A percentile compares a stretch with the other conserved stretches of the same genome.
These are phyloP conservation scores for Cystofilobasidium bisporidii DNA, from an alignment of 768 basidiomycete species.

Conservation along the genomic window DNA sequence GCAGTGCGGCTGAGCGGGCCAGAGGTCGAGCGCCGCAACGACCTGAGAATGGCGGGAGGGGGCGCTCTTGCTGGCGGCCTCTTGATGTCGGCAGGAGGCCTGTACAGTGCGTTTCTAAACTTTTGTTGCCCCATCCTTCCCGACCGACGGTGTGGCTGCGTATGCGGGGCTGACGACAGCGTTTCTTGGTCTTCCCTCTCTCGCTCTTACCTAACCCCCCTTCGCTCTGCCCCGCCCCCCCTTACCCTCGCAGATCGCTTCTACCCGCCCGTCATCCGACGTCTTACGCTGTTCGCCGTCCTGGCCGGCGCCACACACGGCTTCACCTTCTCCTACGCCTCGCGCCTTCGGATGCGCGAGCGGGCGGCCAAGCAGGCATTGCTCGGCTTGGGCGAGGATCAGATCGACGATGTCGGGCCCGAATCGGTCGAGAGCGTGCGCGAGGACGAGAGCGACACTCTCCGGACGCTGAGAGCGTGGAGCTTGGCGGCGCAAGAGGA, in stretches of 20 bases:
- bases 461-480: not conserved
- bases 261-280: constrained; percentile 8
- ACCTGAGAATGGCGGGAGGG: not conserved
- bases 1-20: not conserved
- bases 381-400: not conserved
- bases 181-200: too few species aligned
- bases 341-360: not conserved
- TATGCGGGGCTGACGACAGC: too few species aligned
- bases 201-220: too few species aligned
- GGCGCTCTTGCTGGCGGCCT: not conserved
- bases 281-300: not conserved
- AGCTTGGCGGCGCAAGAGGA: not conserved
- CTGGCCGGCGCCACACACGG: not conserved
- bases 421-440: not conserved
- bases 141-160: too few species aligned
- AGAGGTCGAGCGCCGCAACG: not conserved
- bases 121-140: not conserved
- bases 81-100: not conserved
- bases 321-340: not conserved
- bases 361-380: not conserved
- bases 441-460: not conserved
- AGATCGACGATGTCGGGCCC: not conserved
- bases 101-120: constrained; percentile 2
- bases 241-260: constrained; percentile 9
- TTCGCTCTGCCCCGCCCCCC: too few species aligned